Conservation (phyloP, 768 basidiomycete species). For the Auricularia cornea region DNA sequence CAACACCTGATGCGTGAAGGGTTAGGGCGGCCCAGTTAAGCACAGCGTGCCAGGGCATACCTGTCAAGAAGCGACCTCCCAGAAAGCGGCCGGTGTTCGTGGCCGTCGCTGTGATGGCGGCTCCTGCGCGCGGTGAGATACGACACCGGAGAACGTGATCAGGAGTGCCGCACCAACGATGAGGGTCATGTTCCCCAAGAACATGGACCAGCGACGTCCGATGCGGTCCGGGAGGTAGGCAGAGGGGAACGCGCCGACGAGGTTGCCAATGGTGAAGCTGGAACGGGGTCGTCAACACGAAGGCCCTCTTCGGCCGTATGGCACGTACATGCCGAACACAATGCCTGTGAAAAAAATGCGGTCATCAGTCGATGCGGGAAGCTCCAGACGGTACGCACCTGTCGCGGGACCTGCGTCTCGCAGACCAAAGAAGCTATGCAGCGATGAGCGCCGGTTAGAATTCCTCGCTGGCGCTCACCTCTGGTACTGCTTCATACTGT, state of each 20-base stretch:
- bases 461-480: background rate
- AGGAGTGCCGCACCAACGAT: constrained; percentile 25
- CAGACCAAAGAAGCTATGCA: constrained; percentile 34
- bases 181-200: constrained; percentile 37
- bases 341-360: constrained; percentile 22
- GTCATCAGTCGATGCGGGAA: no score
- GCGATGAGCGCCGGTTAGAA: no score
- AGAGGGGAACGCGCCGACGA: background rate
- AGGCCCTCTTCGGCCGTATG: constrained; percentile 17
- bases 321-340: constrained; percentile 47
- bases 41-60: no score
- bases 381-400: no score
- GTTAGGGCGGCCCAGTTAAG: background rate
- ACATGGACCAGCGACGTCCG: constrained; percentile 40
- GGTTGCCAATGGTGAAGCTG: background rate
- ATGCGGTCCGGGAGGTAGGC: background rate
- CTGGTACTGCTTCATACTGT: constrained; percentile 35
- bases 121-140: constrained; percentile 3
- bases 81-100: constrained; percentile 32
- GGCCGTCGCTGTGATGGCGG: constrained; percentile 41
- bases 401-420: constrained; percentile 34
- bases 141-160: no score
- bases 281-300: background rate
- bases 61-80: constrained; percentile 45
- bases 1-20: background rate